Conservation (phyloP, 345 rosid genomes). For the Noccaea caerulescens region DNA sequence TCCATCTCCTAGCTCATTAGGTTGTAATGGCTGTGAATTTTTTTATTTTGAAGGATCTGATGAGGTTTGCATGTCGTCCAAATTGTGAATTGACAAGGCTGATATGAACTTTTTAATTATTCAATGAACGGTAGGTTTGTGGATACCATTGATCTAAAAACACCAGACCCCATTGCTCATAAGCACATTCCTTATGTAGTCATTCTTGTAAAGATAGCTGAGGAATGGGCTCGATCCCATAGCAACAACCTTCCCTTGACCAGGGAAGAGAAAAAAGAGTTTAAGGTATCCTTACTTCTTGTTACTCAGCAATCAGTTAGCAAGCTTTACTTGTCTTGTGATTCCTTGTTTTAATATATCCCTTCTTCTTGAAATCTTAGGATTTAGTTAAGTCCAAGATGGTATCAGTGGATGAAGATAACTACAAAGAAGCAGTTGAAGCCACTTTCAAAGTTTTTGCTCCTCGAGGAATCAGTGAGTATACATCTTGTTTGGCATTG, state of each 20-base stretch:
- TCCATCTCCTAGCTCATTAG: constrained; percentile 14
- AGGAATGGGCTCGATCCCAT: constrained; percentile 82
- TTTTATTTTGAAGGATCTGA: no score
- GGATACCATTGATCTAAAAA: constrained; percentile 71
- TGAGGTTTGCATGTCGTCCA: background rate
- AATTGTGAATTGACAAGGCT: constrained; percentile 12
- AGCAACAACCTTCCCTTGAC: constrained; percentile 72
- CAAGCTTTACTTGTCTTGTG: constrained; percentile 24
- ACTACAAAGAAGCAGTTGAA: constrained; percentile 85
- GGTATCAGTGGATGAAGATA: constrained; percentile 81
- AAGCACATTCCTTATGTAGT: constrained; percentile 88
- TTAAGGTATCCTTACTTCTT: constrained; percentile 62
- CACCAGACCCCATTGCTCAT: constrained; percentile 73
- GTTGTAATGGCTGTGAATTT: background rate
- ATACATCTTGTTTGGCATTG: constrained; percentile 22
- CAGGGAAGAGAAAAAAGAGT: constrained; percentile 84
- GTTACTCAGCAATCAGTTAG: constrained; percentile 28
- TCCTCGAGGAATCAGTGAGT: constrained; percentile 88
- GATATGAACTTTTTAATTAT: background rate
- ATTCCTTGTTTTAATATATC: constrained; percentile 25
- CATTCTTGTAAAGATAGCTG: constrained; percentile 81
- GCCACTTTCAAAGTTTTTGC: constrained; percentile 89
- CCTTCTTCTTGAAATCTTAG: constrained; percentile 48
- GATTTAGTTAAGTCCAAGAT: constrained; percentile 77
- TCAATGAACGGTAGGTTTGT: constrained; percentile 57